phyloP scores from a whole-genome alignment of 768 basidiomycete genomes.

The Cyathus striatus region DNA sequence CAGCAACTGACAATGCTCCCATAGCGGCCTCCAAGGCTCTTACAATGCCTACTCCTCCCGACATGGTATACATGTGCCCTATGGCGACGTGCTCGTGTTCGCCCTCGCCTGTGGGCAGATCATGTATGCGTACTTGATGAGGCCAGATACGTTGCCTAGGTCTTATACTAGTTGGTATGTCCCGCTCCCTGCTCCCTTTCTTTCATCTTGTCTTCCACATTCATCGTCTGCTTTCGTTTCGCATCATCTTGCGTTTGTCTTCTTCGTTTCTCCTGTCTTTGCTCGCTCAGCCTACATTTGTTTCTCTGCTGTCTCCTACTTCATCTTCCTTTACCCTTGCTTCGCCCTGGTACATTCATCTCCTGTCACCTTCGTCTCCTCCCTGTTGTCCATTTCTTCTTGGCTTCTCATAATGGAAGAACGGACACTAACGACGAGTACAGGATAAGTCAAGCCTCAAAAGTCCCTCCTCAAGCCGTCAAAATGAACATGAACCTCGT shows the following conservation, averaged over 20 bases:
- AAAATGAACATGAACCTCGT: slow-evolving; percentile 59
- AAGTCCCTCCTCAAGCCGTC: slow-evolving; percentile 54
- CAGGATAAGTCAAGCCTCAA: slow-evolving; percentile 72
- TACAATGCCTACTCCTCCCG: slow-evolving; percentile 75
- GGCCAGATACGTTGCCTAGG: slow-evolving; percentile 80
- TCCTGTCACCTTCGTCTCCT: too few species aligned
- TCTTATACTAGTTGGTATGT: slow-evolving; percentile 72
- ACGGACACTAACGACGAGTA: neutral
- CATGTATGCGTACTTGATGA: slow-evolving; percentile 68
- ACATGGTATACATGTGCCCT: slow-evolving; percentile 65
- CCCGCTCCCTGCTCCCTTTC: neutral
- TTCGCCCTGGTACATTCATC: too few species aligned
- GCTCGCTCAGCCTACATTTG: too few species aligned
- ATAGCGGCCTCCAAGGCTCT: slow-evolving; percentile 83
- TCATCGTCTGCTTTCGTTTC: too few species aligned
- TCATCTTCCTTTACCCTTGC: too few species aligned
- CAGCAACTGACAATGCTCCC: neutral
- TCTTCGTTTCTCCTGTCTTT: too few species aligned
- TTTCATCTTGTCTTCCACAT: neutral
- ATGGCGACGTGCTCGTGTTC: slow-evolving; percentile 83
- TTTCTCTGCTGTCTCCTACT: too few species aligned
- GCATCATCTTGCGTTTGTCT: too few species aligned
- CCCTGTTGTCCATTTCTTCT: too few species aligned
- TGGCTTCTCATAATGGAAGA: too few species aligned
- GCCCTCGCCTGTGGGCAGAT: slow-evolving; percentile 83